phyloP scores from a whole-genome alignment of 2,329 filamentous ascomycete species.

The Cladosporium phlei region DNA sequence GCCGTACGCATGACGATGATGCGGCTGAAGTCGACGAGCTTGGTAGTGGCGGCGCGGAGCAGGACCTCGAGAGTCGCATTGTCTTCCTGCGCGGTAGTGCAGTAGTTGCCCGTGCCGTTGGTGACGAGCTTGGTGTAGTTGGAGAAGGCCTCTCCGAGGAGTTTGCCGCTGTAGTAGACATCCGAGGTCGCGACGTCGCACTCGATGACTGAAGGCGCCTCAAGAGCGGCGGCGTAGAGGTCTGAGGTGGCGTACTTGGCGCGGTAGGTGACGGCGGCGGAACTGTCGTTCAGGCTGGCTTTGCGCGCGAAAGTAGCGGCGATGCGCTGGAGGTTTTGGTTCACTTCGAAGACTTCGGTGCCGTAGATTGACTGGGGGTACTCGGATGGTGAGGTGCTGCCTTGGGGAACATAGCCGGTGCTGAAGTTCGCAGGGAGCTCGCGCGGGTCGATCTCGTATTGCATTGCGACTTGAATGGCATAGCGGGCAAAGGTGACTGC shows the following conservation, averaged over 20 bases:
- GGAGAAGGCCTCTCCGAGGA: slow-evolving; percentile 60
- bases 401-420: slow-evolving; percentile 66
- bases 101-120: slow-evolving; percentile 64
- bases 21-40: slow-evolving; percentile 60
- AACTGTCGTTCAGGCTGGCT: slow-evolving; percentile 35
- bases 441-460: slow-evolving; percentile 69
- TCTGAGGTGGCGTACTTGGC: slow-evolving; percentile 40
- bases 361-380: slow-evolving; percentile 38
- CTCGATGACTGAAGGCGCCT: slow-evolving; percentile 52
- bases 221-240: slow-evolving; percentile 40
- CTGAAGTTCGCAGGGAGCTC: slow-evolving; percentile 62
- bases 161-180: slow-evolving; percentile 62
- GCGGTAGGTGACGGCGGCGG: slow-evolving; percentile 34
- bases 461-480: slow-evolving; percentile 67
- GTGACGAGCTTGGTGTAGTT: slow-evolving; percentile 61
- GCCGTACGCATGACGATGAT: slow-evolving; percentile 65
- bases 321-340: slow-evolving; percentile 34
- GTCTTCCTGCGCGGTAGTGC: slow-evolving; percentile 69
- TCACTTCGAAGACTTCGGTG: slow-evolving; percentile 41
- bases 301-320: slow-evolving; percentile 33
- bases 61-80: slow-evolving; percentile 64
- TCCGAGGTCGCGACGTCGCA: slow-evolving; percentile 68
- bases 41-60: slow-evolving; percentile 53
- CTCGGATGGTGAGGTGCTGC: slow-evolving; percentile 47
- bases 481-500: slow-evolving; percentile 65